Base-by-base conservation (phyloP, 768 basidiomycete genomes). In the Calocera cornea region DNA sequence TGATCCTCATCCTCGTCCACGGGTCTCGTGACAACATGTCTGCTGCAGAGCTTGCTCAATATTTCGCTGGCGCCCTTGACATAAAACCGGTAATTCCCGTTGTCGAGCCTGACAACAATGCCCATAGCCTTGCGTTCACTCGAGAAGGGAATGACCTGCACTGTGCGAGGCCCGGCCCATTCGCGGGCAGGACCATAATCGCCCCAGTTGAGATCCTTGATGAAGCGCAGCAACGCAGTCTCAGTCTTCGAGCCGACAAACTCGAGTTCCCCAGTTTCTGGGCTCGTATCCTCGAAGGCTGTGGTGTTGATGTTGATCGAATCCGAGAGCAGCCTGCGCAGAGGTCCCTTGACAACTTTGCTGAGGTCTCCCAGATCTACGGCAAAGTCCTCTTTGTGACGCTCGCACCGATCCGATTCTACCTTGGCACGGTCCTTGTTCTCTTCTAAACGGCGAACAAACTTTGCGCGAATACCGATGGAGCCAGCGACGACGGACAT, bases 401-500 rank as follows among this genome's bases (percentile, higher is more conserved):
- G 83, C 66, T 65, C 64, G n/a, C 19, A 29, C 2, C 69, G 41
- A 50, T 68, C 68, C n/a, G 38, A 66, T 64, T 80, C 82, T 10
- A 86, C 88, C 72, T 93, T 92, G 66, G 87, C 83, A 54, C 91
- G 84, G 0, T 80, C 76, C 34, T 81, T 79, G 74, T 94, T 91
- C 54, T 89, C 85, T 68, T 85, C 80, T 31, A 97, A 83, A 11
- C 82, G 80, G 24, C 85, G 85, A 16, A 95, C 95, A 71, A 97
- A 97, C 78, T 98, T 98, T 73, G 87, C 92, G 72, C 95, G 88
- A 64, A 98, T 85, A 29, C 97, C 97, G 64, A 98, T 80, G 12
- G 93, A 94, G 41, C 95, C 95, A 24, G 95, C 95, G 64, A 99
- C 97, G 70, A 98, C 91, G 11, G 88, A 86, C 97, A 99, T 99